phyloP scores from a whole-genome alignment of 371 early-diverging fungal genomes.

The Rhizomucor pusillus region DNA sequence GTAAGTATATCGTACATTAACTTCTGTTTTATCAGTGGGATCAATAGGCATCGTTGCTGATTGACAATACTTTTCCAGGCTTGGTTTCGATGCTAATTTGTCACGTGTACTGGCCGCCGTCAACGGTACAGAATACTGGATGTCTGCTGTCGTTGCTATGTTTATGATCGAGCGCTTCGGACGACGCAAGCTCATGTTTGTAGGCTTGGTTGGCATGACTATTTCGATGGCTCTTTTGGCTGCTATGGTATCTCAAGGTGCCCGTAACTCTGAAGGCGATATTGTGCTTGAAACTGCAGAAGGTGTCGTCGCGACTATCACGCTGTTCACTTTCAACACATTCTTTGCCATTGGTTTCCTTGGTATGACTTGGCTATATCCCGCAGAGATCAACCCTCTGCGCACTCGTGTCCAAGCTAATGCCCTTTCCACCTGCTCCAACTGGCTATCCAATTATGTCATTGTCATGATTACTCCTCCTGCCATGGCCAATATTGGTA shows the following conservation, averaged over 20 bases:
- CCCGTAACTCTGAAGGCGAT: slow-evolving; percentile 12
- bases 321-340: slow-evolving; percentile 44
- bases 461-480: slow-evolving; percentile 31
- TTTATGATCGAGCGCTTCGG: slow-evolving; percentile 15
- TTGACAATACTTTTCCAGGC: not conserved
- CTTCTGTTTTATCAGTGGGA: slow-evolving; percentile 6
- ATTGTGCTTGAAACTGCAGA: slow-evolving; percentile 9
- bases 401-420: slow-evolving; percentile 30
- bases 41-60: slow-evolving; percentile 12
- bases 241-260: slow-evolving; percentile 6
- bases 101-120: slow-evolving; percentile 16
- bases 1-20: not conserved
- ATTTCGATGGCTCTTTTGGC: slow-evolving; percentile 15
- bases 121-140: slow-evolving; percentile 19
- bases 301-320: slow-evolving; percentile 30
- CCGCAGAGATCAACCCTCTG: slow-evolving; percentile 53
- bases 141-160: slow-evolving; percentile 21
- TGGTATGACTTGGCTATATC: slow-evolving; percentile 48
- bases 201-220: slow-evolving; percentile 17
- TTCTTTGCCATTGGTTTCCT: slow-evolving; percentile 62
- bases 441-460: slow-evolving; percentile 53
- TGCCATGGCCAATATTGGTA: slow-evolving; percentile 28
- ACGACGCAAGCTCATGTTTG: slow-evolving; percentile 17
- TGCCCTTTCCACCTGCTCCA: slow-evolving; percentile 50
- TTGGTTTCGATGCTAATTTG: slow-evolving; percentile 18